phyloP scores from a whole-genome alignment of 495 filamentous ascomycete species.

The Trichoderma gamsii region DNA sequence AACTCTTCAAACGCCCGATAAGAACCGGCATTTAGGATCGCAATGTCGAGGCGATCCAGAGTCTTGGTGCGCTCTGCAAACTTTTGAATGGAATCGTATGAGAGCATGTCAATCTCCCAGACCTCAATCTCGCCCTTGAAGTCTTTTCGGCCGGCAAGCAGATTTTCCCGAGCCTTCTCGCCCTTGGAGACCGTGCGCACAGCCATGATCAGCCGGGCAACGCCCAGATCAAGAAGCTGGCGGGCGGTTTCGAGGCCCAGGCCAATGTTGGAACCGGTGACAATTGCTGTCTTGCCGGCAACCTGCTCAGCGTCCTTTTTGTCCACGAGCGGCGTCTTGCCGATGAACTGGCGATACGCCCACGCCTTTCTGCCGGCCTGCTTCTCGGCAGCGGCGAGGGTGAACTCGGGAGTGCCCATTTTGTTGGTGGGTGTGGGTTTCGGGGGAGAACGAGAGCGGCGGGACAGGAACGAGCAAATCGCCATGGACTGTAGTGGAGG shows the following conservation, averaged over 20 bases:
- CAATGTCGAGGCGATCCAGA: slow-evolving; percentile 35
- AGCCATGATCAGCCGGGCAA: slow-evolving; percentile 42
- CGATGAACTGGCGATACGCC: too few species aligned
- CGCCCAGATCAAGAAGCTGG: slow-evolving; percentile 35
- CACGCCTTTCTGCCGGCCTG: too few species aligned
- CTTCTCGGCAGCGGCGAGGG: too few species aligned
- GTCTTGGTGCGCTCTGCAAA: slow-evolving; percentile 35
- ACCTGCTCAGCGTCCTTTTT: neutral
- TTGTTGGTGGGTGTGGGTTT: too few species aligned
- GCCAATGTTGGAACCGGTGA: slow-evolving; percentile 46
- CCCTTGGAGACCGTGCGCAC: slow-evolving; percentile 36
- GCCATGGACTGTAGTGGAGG: too few species aligned
- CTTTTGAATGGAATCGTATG: slow-evolving; percentile 33
- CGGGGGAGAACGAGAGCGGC: too few species aligned
- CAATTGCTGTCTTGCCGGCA: slow-evolving; percentile 34
- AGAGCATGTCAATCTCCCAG: slow-evolving; percentile 43
- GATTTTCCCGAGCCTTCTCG: slow-evolving; percentile 26
- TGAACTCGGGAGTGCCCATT: too few species aligned
- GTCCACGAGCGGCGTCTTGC: too few species aligned
- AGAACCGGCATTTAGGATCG: slow-evolving; percentile 43
- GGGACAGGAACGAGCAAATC: too few species aligned
- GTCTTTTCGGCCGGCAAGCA: neutral
- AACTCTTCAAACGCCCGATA: slow-evolving; percentile 22
- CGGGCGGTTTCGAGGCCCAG: slow-evolving; percentile 39
- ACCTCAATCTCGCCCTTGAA: slow-evolving; percentile 29